Conservation (phyloP, 2,329 filamentous ascomycete genomes). For the Elsinoe ampelina region DNA sequence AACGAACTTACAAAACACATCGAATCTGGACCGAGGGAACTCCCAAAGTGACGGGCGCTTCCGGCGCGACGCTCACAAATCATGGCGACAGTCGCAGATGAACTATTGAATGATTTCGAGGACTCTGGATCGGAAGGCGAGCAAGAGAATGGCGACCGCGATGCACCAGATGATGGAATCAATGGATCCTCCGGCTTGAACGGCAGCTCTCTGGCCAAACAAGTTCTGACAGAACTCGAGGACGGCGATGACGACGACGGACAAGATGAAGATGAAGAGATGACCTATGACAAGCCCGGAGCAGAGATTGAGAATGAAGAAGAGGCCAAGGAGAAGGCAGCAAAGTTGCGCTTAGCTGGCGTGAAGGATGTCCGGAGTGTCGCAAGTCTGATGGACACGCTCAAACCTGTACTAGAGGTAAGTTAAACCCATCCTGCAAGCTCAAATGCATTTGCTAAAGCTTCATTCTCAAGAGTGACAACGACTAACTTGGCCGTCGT, state of each 20-base stretch:
- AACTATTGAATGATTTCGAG: conserved; percentile 84
- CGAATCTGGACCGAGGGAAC: not conserved
- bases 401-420: conserved; percentile 76
- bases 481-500: conserved; percentile 57
- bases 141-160: conserved; percentile 36
- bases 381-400: conserved; percentile 67
- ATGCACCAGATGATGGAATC: conserved; percentile 19
- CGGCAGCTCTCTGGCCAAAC: conserved; percentile 17
- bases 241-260: conserved; percentile 41
- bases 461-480: conserved; percentile 28
- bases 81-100: conserved; percentile 89
- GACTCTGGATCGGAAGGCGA: conserved; percentile 72
- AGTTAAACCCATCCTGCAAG: conserved; percentile 33
- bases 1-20: not conserved
- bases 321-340: conserved; percentile 66
- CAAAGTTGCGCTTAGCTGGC: conserved; percentile 67
- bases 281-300: conserved; percentile 44
- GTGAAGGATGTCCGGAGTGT: conserved; percentile 74
- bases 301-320: conserved; percentile 55
- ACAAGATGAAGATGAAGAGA: conserved; percentile 41
- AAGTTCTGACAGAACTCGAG: conserved; percentile 44
- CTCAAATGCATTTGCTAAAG: conserved; percentile 6
- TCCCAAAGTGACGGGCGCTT: not conserved
- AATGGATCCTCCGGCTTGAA: conserved; percentile 9
- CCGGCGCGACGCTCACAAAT: not conserved